Percentiles rank a stretch among this genome's conserved stretches.
Conservation (phyloP, 2,329 filamentous ascomycete genomes). For the Phyllosticta citribraziliensis region DNA sequence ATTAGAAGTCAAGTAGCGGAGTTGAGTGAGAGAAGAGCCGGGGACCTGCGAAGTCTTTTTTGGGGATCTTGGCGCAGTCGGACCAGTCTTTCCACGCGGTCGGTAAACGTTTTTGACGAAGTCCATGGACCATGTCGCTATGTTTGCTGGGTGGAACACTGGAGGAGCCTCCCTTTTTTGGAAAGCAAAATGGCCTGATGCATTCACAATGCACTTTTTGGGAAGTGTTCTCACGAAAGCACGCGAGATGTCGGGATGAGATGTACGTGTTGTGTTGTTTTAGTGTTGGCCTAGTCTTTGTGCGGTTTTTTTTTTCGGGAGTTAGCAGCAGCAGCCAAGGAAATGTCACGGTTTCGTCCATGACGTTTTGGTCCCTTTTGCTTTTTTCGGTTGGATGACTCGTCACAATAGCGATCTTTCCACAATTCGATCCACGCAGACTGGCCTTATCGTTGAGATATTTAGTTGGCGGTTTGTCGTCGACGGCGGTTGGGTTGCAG, state of each 20-base stretch:
- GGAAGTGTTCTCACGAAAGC: neutral
- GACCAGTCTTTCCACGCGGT: neutral
- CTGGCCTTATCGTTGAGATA: neutral
- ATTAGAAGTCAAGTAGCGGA: conserved; percentile 7
- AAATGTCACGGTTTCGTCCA: conserved; percentile 8
- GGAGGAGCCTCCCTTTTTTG: neutral
- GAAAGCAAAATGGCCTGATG: neutral
- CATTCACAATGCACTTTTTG: neutral
- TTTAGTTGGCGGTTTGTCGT: neutral
- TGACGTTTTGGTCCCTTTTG: neutral
- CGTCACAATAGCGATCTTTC: neutral
- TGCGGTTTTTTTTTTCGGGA: conserved; percentile 21
- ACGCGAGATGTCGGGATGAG: neutral
- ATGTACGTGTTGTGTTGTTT: neutral
- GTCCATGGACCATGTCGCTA: neutral
- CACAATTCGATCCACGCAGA: neutral
- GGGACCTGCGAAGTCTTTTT: neutral
- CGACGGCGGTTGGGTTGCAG: conserved; percentile 5
- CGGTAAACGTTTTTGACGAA: neutral
- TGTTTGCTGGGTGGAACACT: neutral
- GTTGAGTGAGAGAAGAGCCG: neutral
- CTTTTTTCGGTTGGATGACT: neutral
- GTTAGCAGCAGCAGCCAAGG: conserved; percentile 20
- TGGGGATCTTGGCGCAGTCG: conserved; percentile 3
- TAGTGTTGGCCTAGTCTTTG: neutral